Percentiles rank a stretch among this genome's conserved stretches.
Evolutionary conservation across 2,329 filamentous ascomycete species (phyloP).

Genomic region (Clonostachys rosea): DNA sequence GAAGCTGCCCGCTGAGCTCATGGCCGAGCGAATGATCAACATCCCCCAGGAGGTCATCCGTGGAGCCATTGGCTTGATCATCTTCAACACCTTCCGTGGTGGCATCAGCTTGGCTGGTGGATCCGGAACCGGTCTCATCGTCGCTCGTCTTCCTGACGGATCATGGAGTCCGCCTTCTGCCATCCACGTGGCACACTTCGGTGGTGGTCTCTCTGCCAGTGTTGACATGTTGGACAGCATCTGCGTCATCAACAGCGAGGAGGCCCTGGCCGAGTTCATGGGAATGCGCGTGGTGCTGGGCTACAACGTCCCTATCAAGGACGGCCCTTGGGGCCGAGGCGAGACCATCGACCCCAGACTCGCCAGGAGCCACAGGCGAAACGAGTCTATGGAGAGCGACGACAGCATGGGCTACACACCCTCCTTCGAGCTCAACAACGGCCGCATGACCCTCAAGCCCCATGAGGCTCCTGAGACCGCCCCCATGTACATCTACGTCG

Average conservation of each 20-base stretch:
- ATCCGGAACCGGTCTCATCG: conserved; percentile 60
- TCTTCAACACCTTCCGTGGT: conserved; percentile 67
- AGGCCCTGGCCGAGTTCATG: conserved; percentile 74
- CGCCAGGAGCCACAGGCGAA: conserved; percentile 15
- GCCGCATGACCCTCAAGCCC: not conserved
- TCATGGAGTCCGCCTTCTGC: conserved; percentile 78
- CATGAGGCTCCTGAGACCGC: not conserved
- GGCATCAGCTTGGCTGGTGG: conserved; percentile 64
- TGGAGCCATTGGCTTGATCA: conserved; percentile 63
- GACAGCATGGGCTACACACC: conserved; percentile 12
- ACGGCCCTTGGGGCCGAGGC: conserved; percentile 65
- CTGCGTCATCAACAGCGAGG: conserved; percentile 74
- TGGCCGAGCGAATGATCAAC: conserved; percentile 39
- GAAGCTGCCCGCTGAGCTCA: no score
- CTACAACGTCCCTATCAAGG: conserved; percentile 71
- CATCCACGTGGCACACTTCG: conserved; percentile 76
- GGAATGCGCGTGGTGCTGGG: conserved; percentile 72
- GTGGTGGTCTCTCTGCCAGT: conserved; percentile 74
- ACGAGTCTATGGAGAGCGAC: conserved; percentile 17
- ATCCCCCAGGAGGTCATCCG: conserved; percentile 56
- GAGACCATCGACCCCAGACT: conserved; percentile 56
- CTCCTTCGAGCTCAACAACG: not conserved
- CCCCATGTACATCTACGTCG: conserved; percentile 67
- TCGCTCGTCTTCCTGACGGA: conserved; percentile 58
- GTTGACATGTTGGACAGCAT: conserved; percentile 89